Conservation (phyloP, 1,284 basidiomycete species). For the Leccinum griseonigrum region DNA sequence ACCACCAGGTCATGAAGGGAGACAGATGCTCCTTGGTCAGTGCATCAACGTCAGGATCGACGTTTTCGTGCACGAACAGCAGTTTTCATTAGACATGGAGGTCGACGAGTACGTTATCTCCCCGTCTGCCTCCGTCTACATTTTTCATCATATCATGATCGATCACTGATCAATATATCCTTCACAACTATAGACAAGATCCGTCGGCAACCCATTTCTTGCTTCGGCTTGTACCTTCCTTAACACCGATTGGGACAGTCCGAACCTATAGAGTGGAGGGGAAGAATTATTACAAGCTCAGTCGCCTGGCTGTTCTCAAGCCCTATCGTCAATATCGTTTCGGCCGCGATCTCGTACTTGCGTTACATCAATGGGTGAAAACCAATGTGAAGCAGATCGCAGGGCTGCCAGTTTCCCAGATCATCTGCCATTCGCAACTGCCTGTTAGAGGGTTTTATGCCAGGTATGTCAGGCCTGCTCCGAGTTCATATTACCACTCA, state of each 20-base stretch:
- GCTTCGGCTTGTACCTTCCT: conserved; percentile 58
- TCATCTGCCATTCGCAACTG: conserved; percentile 68
- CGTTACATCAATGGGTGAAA: conserved; percentile 56
- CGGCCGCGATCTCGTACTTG: conserved; percentile 60
- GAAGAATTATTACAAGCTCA: conserved; percentile 59
- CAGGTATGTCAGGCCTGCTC: conserved; percentile 49
- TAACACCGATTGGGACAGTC: conserved; percentile 66
- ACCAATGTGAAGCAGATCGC: conserved; percentile 38
- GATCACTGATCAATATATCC: conserved; percentile 8
- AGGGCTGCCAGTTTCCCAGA: conserved; percentile 31
- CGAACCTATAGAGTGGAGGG: conserved; percentile 28
- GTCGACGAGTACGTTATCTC: conserved; percentile 59
- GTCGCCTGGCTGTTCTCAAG: conserved; percentile 64
- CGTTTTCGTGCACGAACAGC: conserved; percentile 53
- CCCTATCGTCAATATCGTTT: conserved; percentile 62
- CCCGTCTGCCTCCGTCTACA: neutral
- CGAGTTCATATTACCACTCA: conserved; percentile 7
- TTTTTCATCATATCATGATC: conserved; percentile 1
- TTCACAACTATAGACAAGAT: conserved; percentile 48
- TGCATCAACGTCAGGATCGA: conserved; percentile 63
- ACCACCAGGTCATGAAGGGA: conserved; percentile 35
- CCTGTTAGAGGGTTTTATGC: conserved; percentile 69
- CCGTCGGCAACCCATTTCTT: conserved; percentile 65
- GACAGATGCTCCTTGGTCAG: conserved; percentile 44
- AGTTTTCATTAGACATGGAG: conserved; percentile 68